Percentiles rank a stretch among this genome's conserved stretches.
Conservation (phyloP, 129 eudicot genomes). For the Kitagawia praeruptora region DNA sequence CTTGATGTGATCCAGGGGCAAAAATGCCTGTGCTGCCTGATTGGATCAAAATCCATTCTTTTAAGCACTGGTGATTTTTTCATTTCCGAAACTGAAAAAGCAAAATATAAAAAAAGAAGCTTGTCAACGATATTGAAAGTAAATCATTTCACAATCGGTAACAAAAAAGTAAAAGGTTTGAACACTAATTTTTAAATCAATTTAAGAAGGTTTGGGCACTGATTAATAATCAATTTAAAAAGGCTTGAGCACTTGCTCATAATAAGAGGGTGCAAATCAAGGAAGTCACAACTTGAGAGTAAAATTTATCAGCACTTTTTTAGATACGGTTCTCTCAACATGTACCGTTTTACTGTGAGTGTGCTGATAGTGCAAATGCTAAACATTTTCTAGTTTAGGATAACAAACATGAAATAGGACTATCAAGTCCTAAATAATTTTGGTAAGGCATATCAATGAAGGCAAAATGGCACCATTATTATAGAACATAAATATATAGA, state of each 20-base stretch:
- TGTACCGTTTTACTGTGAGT: too few species aligned
- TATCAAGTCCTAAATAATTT: background rate
- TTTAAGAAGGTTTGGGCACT: too few species aligned
- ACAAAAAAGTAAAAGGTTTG: too few species aligned
- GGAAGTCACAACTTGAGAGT: background rate
- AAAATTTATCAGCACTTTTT: background rate
- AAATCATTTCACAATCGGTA: too few species aligned
- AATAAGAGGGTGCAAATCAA: background rate
- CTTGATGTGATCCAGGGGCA: constrained; percentile 80
- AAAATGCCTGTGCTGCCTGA: constrained; percentile 87
- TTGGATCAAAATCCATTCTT: constrained; percentile 64
- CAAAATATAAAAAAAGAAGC: too few species aligned
- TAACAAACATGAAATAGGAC: background rate
- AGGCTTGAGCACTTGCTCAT: background rate
- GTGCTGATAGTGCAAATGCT: too few species aligned
- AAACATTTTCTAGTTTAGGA: too few species aligned
- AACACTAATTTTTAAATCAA: too few species aligned
- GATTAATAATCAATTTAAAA: too few species aligned
- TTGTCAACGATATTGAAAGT: too few species aligned
- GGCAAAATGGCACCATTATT: background rate
- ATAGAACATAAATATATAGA: background rate
- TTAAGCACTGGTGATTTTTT: constrained; percentile 18
- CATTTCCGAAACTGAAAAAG: constrained; percentile 22
- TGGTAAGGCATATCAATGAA: background rate
- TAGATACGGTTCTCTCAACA: too few species aligned